Evolutionary conservation across 768 basidiomycete species (phyloP), one percentile per base, ranked within the genome.

Genomic region (Russula sp.): DNA sequence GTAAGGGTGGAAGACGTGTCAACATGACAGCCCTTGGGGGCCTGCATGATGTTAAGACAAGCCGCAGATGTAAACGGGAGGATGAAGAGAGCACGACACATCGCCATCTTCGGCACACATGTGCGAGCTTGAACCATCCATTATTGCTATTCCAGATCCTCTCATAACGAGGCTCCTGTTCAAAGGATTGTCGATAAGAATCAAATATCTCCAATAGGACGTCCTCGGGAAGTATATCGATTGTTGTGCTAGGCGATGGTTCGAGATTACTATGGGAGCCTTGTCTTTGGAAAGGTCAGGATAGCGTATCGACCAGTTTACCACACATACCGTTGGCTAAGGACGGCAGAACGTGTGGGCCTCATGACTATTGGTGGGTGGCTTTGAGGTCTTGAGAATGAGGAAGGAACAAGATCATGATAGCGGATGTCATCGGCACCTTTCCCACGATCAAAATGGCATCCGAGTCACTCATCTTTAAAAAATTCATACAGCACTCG

Each of bases 51-150:
- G 32, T 35, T 20, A 59, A 52, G 49, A 59, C 13, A 4, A 59
- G 14, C 27, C 35, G 37, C 18, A 52, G 2, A 6, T 59, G 39
- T 16, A 59, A 44, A 22, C 50, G 58, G 27, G 31, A 34, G 20
- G 31, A 4, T n/a, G 50, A 59, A 59, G 32, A 1, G n/a, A n/a
- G n/a, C n/a, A 52, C 50, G 40, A 52, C 5, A 40, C 7, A n/a
- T 51, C 58, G 58, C 58, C 58, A 59, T 7, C 16, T 37, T 32
- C 35, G 48, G 37, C 57, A 59, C 27, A 59, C 57, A 59, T 59
- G 57, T 34, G 39, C 39, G 47, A 59, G 58, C 40, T 42, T 59
- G 58, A 50, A 52, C 58, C 58, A 59, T 8, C 58, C 58, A n/a
- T 32, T 6, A 34, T 6, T 44, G 35, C 57, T 13, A 16, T 51